phyloP scores from a whole-genome alignment of 768 basidiomycete species.

The Cystofilobasidium bisporidii region DNA sequence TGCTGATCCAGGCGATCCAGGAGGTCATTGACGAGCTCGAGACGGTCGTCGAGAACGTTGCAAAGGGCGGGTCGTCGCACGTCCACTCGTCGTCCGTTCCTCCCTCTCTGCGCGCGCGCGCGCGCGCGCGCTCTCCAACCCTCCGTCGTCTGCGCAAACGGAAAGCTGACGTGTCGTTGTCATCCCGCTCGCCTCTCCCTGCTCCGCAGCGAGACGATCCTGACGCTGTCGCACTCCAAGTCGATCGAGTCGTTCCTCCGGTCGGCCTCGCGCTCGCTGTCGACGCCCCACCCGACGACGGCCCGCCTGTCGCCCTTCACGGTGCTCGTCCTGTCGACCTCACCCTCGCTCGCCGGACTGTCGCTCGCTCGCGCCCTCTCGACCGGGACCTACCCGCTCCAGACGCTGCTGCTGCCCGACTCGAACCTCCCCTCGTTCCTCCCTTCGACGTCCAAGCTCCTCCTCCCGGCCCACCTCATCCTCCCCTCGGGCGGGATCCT shows the following conservation, averaged over 20 bases:
- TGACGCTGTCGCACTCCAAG: slow-evolving; percentile 85
- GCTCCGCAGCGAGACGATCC: slow-evolving; percentile 69
- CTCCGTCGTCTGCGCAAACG: neutral
- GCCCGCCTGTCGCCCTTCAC: neutral
- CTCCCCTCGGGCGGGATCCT: slow-evolving; percentile 96
- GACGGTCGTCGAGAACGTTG: slow-evolving; percentile 87
- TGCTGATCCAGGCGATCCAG: slow-evolving; percentile 92
- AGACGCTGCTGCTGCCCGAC: slow-evolving; percentile 94
- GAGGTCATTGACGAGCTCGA: slow-evolving; percentile 93
- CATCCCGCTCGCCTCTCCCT: neutral
- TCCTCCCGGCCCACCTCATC: slow-evolving; percentile 89
- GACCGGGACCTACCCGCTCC: slow-evolving; percentile 67
- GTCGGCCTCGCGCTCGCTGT: neutral
- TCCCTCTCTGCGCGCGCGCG: neutral
- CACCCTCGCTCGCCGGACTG: slow-evolving; percentile 4
- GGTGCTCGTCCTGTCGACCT: slow-evolving; percentile 9
- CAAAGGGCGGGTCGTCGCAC: slow-evolving; percentile 87
- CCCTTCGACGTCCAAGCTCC: slow-evolving; percentile 93
- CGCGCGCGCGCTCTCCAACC: neutral
- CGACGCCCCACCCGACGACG: neutral
- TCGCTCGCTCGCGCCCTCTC: slow-evolving; percentile 51
- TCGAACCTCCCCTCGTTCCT: slow-evolving; percentile 91
- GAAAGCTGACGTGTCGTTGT: neutral
- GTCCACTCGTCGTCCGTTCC: slow-evolving; percentile 87
- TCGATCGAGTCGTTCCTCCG: slow-evolving; percentile 82